phyloP scores from a whole-genome alignment of 2,329 filamentous ascomycete species.

The Alternaria infectoria region DNA sequence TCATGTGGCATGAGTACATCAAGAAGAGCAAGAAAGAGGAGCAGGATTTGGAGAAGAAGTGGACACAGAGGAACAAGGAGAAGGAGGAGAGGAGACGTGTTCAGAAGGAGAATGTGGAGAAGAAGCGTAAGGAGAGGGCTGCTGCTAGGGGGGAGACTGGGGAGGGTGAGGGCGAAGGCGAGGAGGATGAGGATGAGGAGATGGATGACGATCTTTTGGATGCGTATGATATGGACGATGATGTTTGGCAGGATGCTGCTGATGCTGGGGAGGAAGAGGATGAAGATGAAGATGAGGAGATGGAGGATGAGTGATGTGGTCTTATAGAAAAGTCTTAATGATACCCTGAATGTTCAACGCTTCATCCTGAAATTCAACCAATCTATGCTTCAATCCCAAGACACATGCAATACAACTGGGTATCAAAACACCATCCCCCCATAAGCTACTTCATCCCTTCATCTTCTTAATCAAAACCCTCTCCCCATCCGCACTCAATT shows the following conservation, averaged over 20 bases:
- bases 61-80: conserved; percentile 77
- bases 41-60: conserved; percentile 78
- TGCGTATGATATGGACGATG: conserved; percentile 58
- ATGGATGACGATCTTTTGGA: conserved; percentile 53
- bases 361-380: neutral
- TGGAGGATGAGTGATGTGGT: conserved; percentile 49
- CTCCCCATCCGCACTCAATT: conserved; percentile 66
- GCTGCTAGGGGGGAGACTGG: conserved; percentile 40
- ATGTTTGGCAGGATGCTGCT: conserved; percentile 59
- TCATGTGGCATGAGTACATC: conserved; percentile 98
- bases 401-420: neutral
- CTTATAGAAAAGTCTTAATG: conserved; percentile 25
- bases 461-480: conserved; percentile 77
- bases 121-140: conserved; percentile 71
- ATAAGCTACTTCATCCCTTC: conserved; percentile 39
- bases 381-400: neutral
- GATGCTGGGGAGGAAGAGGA: conserved; percentile 57
- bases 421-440: conserved; percentile 36
- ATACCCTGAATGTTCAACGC: conserved; percentile 39
- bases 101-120: conserved; percentile 90
- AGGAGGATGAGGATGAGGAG: conserved; percentile 59
- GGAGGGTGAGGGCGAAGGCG: conserved; percentile 52
- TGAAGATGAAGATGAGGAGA: conserved; percentile 56
- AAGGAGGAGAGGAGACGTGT: conserved; percentile 82
- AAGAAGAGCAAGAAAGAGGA: conserved; percentile 82